Evolutionary conservation across 2,329 filamentous ascomycete species (phyloP), one percentile per base, ranked within the genome.

Genomic region (Paecilomyces dactylethromorphus): DNA sequence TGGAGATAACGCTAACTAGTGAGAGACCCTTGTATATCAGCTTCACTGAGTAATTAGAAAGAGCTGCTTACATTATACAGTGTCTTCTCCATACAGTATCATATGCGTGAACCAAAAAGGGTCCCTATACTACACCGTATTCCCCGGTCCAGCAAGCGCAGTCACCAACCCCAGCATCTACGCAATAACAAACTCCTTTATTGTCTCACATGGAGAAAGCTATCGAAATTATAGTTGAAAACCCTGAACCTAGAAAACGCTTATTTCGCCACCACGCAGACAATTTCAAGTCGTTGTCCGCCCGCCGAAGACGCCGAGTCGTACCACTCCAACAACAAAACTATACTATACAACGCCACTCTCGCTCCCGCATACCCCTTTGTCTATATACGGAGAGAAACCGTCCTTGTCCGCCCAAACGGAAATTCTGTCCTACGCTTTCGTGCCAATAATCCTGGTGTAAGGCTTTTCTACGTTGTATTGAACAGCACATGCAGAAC

Each of bases 191-290:
- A 45, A 45, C 35, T 18, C 35, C 35, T 45, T 45, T 18, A 18
- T 8, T 18, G 3, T 45, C 35, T 13, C 3, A 45, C 3, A 45
- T 8, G n/a, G 12, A 2, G 35, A 3, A 18, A 45, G 35, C 3
- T 45, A 3, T 45, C 35, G 35, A 45, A 45, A 45, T 45, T 18
- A 45, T 45, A 13, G 35, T 45, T 13, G 10, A 45, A 3, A 45
- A 45, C 35, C 12, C 12, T 18, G 35, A 8, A 2, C 35, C 35
- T 8, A 18, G 35, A 13, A 45, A 45, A 18, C 7, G 18, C 32
- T 7, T 5, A 1, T 86, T 87, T 76, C 86, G 89, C 71, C 74
- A 95, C 1, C 91, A 94, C 75, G 89, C 89, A 0, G 88, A 92
- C 71, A 79, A 84, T 64, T 91, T 92, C 89, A 90, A 72, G 76